phyloP scores from a whole-genome alignment of 2,329 filamentous ascomycete genomes.

The Hypoxylon sp. region DNA sequence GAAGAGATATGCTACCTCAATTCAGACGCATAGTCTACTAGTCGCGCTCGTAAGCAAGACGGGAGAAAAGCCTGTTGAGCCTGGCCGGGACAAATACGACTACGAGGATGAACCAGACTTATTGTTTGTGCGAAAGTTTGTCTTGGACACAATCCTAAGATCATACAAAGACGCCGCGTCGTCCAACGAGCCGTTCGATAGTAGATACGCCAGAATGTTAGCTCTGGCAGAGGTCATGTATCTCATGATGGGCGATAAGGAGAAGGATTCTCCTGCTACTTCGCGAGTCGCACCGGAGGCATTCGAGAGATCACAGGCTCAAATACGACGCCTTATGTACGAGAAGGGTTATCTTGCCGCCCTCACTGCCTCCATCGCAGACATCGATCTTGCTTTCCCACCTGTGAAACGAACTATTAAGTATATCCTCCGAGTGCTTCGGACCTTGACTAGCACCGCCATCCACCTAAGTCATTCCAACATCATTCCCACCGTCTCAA shows the following conservation, averaged over 20 bases:
- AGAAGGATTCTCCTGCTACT: conserved; percentile 65
- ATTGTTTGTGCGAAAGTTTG: conserved; percentile 92
- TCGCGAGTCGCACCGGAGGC: conserved; percentile 50
- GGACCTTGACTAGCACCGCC: conserved; percentile 87
- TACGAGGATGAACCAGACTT: conserved; percentile 85
- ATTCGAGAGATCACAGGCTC: conserved; percentile 74
- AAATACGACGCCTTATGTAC: conserved; percentile 95
- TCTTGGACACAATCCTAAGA: conserved; percentile 90
- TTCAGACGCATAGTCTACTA: conserved; percentile 86
- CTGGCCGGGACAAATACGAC: conserved; percentile 67
- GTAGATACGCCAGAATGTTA: conserved; percentile 88
- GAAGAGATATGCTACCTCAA: conserved; percentile 86
- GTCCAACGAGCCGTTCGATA: conserved; percentile 83
- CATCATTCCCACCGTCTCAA: conserved; percentile 74
- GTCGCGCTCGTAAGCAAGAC: conserved; percentile 91
- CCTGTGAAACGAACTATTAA: conserved; percentile 94
- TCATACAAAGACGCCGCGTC: conserved; percentile 89
- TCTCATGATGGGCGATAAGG: conserved; percentile 86
- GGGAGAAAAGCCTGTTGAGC: conserved; percentile 76
- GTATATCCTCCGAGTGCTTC: conserved; percentile 91
- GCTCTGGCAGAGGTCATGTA: conserved; percentile 92
- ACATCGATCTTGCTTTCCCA: conserved; percentile 95
- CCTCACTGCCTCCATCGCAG: conserved; percentile 90
- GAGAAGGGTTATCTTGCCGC: conserved; percentile 95
- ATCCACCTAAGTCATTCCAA: conserved; percentile 86